A percentile compares a stretch with the other conserved stretches of the same genome.
Evolutionary conservation across 176 grass and related monocot species (phyloP).

Genomic region (Carex cristatella): DNA sequence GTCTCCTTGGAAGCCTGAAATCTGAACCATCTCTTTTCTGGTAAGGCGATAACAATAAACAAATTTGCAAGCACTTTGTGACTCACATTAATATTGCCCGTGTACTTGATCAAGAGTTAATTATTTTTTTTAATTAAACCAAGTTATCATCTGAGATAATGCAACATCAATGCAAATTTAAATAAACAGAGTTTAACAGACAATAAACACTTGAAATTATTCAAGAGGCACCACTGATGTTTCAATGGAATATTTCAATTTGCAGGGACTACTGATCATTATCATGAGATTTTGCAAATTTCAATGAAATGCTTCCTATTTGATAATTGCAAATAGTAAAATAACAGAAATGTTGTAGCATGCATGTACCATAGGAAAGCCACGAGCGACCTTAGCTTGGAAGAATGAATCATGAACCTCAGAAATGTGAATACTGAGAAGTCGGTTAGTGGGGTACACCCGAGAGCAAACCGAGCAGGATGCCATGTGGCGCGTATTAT

Average conservation of each 20-base stretch:
- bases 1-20: background rate
- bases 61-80: background rate
- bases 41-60: background rate
- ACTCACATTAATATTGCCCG: background rate
- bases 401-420: conserved; percentile 96
- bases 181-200: background rate
- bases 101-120: background rate
- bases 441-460: conserved; percentile 74
- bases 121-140: background rate
- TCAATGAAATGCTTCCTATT: background rate
- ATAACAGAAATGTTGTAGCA: background rate
- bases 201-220: background rate
- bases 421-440: conserved; percentile 85
- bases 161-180: background rate
- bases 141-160: background rate
- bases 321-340: background rate
- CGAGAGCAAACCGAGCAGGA: conserved; percentile 84
- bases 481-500: conserved; percentile 66
- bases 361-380: conserved; percentile 78
- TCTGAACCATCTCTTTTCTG: background rate
- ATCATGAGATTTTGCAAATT: conserved; percentile 2
- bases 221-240: background rate
- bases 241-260: background rate
- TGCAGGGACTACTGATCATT: background rate
- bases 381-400: conserved; percentile 79